These are phyloP conservation scores for Chiua sp. DNA, from an alignment of 1,284 basidiomycete genomes.

Conservation along the genomic window DNA sequence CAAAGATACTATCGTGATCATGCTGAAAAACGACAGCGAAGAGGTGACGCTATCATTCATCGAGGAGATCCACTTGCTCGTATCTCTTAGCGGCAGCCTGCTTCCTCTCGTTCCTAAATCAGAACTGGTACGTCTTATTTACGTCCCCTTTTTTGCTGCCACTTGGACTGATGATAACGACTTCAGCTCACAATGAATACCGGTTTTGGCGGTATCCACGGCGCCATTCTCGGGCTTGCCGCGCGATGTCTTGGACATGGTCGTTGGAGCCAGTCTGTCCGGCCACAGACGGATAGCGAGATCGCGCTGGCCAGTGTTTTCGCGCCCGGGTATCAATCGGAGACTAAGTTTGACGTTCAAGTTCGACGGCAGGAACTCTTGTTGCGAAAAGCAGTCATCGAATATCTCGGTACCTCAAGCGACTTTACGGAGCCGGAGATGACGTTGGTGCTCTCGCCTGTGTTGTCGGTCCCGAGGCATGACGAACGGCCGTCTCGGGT, in stretches of 20 bases:
- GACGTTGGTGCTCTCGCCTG: conserved; percentile 65
- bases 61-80: conserved; percentile 79
- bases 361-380: conserved; percentile 58
- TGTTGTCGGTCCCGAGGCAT: conserved; percentile 51
- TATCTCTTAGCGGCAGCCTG: conserved; percentile 70
- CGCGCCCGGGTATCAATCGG: conserved; percentile 57
- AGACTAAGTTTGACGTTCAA: conserved; percentile 61
- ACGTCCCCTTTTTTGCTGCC: neutral
- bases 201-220: conserved; percentile 85
- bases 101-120: conserved; percentile 74
- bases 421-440: conserved; percentile 79
- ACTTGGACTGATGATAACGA: conserved; percentile 6
- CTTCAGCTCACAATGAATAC: conserved; percentile 63
- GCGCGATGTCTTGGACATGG: conserved; percentile 75
- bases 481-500: conserved; percentile 51
- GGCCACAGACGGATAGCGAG: conserved; percentile 77
- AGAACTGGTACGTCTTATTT: conserved; percentile 66
- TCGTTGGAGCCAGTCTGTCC: conserved; percentile 62
- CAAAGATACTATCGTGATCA: conserved; percentile 78
- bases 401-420: conserved; percentile 71
- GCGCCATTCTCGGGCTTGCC: conserved; percentile 78
- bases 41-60: conserved; percentile 69
- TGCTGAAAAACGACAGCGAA: conserved; percentile 75
- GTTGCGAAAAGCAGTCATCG: conserved; percentile 63
- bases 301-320: conserved; percentile 56